Percentiles rank a stretch among this genome's conserved stretches.
phyloP scores from a whole-genome alignment of 768 basidiomycete species.

The Stropharia rugosoannulata region DNA sequence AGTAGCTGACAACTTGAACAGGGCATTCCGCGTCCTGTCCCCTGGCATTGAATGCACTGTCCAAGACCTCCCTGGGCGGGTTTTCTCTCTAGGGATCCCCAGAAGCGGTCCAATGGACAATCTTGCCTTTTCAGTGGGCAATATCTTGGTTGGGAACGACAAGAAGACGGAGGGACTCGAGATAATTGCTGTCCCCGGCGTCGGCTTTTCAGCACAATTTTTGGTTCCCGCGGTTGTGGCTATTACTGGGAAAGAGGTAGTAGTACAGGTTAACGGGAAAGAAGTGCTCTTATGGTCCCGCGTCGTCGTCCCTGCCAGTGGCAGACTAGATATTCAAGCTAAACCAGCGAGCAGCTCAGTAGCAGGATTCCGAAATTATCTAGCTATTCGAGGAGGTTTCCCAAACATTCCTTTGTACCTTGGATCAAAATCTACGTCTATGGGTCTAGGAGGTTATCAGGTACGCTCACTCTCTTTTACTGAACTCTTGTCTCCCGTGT shows the following conservation, averaged over 20 bases:
- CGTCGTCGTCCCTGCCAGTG: conserved; percentile 42
- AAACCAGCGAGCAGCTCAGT: conserved; percentile 14
- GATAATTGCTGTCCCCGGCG: conserved; percentile 43
- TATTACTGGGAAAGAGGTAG: conserved; percentile 50
- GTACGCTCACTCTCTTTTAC: conserved; percentile 23
- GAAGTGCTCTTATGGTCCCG: conserved; percentile 47
- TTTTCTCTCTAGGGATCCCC: conserved; percentile 57
- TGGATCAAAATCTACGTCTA: conserved; percentile 64
- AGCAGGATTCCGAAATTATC: conserved; percentile 52
- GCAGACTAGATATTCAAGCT: conserved; percentile 40
- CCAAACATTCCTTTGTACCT: conserved; percentile 55
- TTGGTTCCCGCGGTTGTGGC: conserved; percentile 47
- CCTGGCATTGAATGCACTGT: conserved; percentile 57
- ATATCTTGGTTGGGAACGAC: conserved; percentile 56
- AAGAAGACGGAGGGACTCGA: conserved; percentile 55
- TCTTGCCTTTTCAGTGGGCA: conserved; percentile 53
- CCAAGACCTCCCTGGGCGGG: conserved; percentile 58
- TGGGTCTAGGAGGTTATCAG: conserved; percentile 62
- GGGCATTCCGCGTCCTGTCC: conserved; percentile 52
- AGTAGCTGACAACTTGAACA: conserved; percentile 11
- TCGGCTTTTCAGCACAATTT: conserved; percentile 48
- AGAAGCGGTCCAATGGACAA: conserved; percentile 65
- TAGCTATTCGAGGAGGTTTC: conserved; percentile 60
- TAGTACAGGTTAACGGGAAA: conserved; percentile 40
- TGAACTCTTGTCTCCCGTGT: neutral